These are phyloP conservation scores for Eragrostis curvula DNA, from an alignment of 176 grass and related monocot species.

Conservation along the genomic window DNA sequence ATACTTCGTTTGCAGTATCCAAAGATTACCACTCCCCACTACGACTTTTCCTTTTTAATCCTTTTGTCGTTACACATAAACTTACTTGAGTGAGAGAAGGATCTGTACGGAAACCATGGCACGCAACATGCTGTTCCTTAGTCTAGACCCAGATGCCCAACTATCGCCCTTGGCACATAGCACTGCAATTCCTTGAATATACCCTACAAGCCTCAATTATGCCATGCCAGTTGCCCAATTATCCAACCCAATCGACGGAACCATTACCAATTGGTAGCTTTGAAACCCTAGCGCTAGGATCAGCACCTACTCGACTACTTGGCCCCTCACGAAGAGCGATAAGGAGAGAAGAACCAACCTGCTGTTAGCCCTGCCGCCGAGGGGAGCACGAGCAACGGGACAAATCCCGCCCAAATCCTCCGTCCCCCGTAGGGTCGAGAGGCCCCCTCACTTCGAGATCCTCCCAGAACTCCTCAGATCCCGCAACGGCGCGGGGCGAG, in stretches of 20 bases:
- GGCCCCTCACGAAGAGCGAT: neutral
- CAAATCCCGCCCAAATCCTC: neutral
- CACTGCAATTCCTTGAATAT: neutral
- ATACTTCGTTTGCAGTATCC: neutral
- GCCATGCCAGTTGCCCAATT: neutral
- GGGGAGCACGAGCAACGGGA: neutral
- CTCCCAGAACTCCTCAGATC: neutral
- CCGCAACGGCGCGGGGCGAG: neutral
- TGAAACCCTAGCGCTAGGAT: neutral
- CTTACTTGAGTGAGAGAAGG: neutral
- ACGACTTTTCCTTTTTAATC: neutral
- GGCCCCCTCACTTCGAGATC: neutral
- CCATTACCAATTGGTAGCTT: neutral
- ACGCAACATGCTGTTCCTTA: neutral
- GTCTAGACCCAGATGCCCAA: conserved; percentile 24
- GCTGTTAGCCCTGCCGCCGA: neutral
- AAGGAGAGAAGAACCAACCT: conserved; percentile 34
- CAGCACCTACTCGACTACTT: neutral
- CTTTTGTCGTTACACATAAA: neutral
- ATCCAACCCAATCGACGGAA: conserved; percentile 18
- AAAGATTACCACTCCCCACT: neutral
- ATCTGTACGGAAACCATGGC: neutral
- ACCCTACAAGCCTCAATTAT: neutral
- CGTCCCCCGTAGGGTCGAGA: neutral
- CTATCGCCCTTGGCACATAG: neutral